Base-by-base conservation (phyloP, 1,284 basidiomycete genomes). In the Cryptococcus sp. region DNA sequence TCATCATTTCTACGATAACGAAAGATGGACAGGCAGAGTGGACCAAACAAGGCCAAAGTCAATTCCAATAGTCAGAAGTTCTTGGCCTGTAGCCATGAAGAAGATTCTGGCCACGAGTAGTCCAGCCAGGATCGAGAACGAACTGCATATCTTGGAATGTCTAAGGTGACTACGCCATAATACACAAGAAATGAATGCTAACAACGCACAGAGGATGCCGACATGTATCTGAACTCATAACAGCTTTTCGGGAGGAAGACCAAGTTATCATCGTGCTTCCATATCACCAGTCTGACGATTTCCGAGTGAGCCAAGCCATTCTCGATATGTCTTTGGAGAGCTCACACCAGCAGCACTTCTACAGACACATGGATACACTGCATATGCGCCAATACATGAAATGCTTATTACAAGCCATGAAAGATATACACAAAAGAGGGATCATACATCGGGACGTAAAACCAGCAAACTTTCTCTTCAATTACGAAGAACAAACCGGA, bases 401-500 rank as follows among this genome's bases (percentile, higher is more conserved):
- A 43, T 94, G 89, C 71, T 84, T 99, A 71, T 87, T 98, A 72
- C 86, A 89, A 23, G 93, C 91, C 1, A 76, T 98, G 52, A 85
- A 88, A 50, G 92, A 95, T 65, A 88, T 91, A 30, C 96, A 98
- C 72, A 79, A 84, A n/a, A 81, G 90, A 49, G 85, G 83, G 5
- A 88, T 98, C 68, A 89, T 98, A 50, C 95, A 98, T 77, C 90
- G 95, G 38, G 95, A 98, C 75, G 90, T 98, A 67, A 98, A 98
- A 72, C 96, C 95, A 14, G 95, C 95, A 59, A 98, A 98, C 76
- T 98, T 98, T 71, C 82, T 98, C 36, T 98, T 90, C 74, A 90
- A 98, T 74, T 87, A 90, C 35, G 83, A 83, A 46, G 88, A 86
- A 4, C 88, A 88, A 2, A 80, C 86, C 5, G 95, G 96, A 8